Percentiles rank a stretch among this genome's conserved stretches.
Conservation (phyloP, 257 asterid genomes). For the Solanum chilense region DNA sequence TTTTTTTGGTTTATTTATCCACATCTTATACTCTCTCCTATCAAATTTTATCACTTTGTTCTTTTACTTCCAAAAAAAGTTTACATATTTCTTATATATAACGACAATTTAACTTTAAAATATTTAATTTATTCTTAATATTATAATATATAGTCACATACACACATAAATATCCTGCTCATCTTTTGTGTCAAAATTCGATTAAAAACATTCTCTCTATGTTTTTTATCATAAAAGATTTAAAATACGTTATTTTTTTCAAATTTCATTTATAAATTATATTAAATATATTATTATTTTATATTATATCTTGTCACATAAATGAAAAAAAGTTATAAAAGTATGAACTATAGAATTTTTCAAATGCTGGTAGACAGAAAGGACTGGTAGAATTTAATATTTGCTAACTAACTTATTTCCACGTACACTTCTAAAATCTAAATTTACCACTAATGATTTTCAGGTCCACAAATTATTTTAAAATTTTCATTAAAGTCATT, state of each 20-base stretch:
- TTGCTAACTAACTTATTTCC: not conserved
- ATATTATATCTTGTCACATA: not conserved
- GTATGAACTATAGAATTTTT: not conserved
- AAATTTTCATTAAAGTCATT: not conserved
- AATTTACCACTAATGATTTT: not conserved
- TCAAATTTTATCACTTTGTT: not conserved
- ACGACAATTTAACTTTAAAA: not conserved
- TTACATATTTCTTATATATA: not conserved
- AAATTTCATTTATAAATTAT: not conserved
- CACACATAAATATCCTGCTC: not conserved
- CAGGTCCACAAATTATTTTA: not conserved
- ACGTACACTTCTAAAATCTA: not conserved
- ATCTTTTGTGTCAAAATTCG: not conserved
- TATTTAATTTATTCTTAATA: not conserved
- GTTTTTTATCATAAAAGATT: accelerated
- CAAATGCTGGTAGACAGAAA: not conserved
- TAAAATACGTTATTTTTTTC: not conserved
- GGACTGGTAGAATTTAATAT: not conserved
- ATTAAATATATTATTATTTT: not conserved
- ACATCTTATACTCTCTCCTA: not conserved
- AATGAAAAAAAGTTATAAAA: not conserved
- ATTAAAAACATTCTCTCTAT: no score
- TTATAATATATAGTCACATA: not conserved
- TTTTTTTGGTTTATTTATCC: not conserved
- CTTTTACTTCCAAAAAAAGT: not conserved